Evolutionary conservation across 352 stramenopile genomes (phyloP), one percentile per base, ranked within the genome.

Genomic region (Globisporangium perplexum): DNA sequence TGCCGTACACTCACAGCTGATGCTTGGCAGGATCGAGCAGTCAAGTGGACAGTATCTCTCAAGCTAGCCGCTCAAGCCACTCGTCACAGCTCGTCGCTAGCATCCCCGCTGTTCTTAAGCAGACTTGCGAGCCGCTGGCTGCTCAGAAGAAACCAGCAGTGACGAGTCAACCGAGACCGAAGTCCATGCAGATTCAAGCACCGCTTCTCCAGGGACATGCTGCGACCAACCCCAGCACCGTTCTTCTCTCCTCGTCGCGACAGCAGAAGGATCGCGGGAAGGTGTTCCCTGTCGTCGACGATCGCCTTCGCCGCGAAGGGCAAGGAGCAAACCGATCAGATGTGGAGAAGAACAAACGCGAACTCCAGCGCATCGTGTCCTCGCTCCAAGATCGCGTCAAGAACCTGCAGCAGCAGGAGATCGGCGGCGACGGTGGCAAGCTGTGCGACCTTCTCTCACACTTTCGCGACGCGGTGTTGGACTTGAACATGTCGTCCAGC

Each of bases 401-500:
- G 4, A 55, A 47, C 28, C 15, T 64, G 50, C 58, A 52, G 23
- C 38, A 49, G 7, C 22, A 53, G 20, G 36, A 61, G 15, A 39
- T 51, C 18, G 43, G 38, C 14, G 36, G 50, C 35, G 47, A 52
- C 1, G 39, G 38, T 1, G 47, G 23, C 30, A 53, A 45, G 22
- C 7, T 63, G 12, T 33, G 38, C 18, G 55, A 63, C 17, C 24
- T 64, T 26, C 20, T 64, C 12, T 23, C 30, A 1, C 24, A 30
- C 17, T 66, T 77, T 46, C 61, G 67, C 23, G 69, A 56, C 3
- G 66, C 79, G 22, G 46, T 73, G 30, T 42, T 66, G 43, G 57
- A 61, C 35, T 24, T 70, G 0, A 45, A 59, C 30, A 69, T 57
- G 24, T 18, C 55, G 45, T 28, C 41, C 22, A 3, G 41, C 41